phyloP scores from a whole-genome alignment of 306 rosid species.

The Heteromeles arbutifolia region DNA sequence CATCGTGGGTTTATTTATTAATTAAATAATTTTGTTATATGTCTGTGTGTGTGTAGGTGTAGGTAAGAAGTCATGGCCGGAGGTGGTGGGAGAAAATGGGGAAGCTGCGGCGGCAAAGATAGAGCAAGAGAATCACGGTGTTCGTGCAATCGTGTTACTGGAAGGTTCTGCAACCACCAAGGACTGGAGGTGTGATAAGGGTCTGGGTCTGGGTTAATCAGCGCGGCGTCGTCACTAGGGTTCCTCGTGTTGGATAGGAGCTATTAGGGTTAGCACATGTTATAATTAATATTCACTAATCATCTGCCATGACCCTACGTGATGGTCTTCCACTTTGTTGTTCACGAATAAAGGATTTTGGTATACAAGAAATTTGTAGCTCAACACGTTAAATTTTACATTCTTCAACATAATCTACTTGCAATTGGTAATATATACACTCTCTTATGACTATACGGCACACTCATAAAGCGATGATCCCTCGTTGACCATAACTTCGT shows the following conservation, averaged over 20 bases:
- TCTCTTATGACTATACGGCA: neutral
- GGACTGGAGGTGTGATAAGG: slow-evolving; percentile 10
- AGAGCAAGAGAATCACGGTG: slow-evolving; percentile 19
- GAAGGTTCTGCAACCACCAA: slow-evolving; percentile 11
- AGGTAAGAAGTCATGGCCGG: slow-evolving; percentile 44
- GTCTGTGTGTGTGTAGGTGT: neutral
- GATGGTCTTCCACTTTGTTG: too few relatives aligned
- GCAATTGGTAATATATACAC: neutral
- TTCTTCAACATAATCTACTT: neutral
- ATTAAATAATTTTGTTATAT: too few relatives aligned
- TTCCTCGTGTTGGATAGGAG: slow-evolving; percentile 1
- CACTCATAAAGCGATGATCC: neutral
- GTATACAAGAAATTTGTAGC: too few relatives aligned
- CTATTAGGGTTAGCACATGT: too few relatives aligned
- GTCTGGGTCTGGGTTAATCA: slow-evolving; percentile 18
- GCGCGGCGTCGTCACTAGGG: neutral
- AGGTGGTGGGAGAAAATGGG: slow-evolving; percentile 27
- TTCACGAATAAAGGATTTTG: too few relatives aligned
- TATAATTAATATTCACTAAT: too few relatives aligned
- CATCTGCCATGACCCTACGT: too few relatives aligned
- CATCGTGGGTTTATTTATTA: neutral
- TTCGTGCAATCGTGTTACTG: slow-evolving; percentile 16
- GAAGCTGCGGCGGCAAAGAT: slow-evolving; percentile 23
- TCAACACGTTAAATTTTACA: too few relatives aligned
- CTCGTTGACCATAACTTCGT: neutral